phyloP scores from a whole-genome alignment of 2,329 filamentous ascomycete species.

The Diaporthe destruens region DNA sequence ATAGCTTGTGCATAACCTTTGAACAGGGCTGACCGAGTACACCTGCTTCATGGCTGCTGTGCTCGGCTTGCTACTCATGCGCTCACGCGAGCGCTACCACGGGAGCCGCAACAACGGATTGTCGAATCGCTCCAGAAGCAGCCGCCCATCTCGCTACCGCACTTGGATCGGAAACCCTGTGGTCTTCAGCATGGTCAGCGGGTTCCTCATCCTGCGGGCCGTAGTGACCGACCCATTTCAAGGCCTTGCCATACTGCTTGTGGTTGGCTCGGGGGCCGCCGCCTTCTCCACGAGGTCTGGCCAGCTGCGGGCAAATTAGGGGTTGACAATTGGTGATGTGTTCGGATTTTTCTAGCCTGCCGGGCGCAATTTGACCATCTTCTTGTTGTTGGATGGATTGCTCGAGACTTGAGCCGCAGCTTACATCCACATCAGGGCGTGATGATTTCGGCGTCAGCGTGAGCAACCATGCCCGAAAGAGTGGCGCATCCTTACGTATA shows the following conservation, averaged over 20 bases:
- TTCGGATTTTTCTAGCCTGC: conserved; percentile 28
- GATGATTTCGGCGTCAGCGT: neutral
- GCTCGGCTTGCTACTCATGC: conserved; percentile 47
- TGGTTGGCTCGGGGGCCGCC: conserved; percentile 47
- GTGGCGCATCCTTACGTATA: neutral
- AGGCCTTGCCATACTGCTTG: conserved; percentile 47
- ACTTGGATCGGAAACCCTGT: conserved; percentile 47
- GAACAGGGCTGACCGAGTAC: conserved; percentile 46
- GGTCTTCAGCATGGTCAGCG: conserved; percentile 47
- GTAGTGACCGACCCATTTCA: conserved; percentile 47
- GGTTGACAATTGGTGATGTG: conserved; percentile 9
- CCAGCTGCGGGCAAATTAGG: conserved; percentile 41
- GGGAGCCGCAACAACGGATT: conserved; percentile 15
- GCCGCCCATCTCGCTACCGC: conserved; percentile 40
- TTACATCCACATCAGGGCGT: neutral
- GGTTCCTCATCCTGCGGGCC: conserved; percentile 48
- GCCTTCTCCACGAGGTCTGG: conserved; percentile 45
- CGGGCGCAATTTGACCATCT: neutral
- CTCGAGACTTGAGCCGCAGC: conserved; percentile 13
- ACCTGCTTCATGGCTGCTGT: conserved; percentile 47
- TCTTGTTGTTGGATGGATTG: neutral
- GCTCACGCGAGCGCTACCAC: conserved; percentile 42
- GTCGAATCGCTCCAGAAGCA: conserved; percentile 13
- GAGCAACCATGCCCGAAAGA: conserved; percentile 20
- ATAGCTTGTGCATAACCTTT: neutral